Conservation (phyloP, 164 flowering plant genomes). For the Aristolochia contorta region DNA sequence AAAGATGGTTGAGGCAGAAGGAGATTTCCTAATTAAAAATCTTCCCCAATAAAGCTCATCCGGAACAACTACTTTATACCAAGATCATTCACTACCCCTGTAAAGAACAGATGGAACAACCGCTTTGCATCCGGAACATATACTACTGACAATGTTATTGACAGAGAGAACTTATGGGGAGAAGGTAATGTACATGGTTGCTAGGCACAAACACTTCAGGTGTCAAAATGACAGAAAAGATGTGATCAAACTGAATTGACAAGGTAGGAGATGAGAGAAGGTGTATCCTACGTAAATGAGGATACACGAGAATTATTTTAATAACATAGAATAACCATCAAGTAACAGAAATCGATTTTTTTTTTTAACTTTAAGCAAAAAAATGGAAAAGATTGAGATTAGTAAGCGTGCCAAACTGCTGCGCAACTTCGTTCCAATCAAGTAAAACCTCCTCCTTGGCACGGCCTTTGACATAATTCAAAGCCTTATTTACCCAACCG, state of each 20-base stretch:
- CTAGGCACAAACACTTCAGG: no score
- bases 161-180: no score
- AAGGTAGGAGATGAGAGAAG: neutral
- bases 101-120: no score
- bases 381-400: neutral
- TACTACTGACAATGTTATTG: no score
- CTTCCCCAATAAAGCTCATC: no score
- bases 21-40: no score
- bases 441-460: slow-evolving; percentile 51
- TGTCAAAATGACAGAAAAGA: neutral
- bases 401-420: slow-evolving; percentile 48
- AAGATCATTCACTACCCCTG: no score
- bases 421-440: slow-evolving; percentile 85
- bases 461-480: slow-evolving; percentile 19
- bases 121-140: no score
- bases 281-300: neutral
- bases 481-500: slow-evolving; percentile 32
- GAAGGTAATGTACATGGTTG: no score
- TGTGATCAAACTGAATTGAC: neutral
- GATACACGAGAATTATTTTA: neutral
- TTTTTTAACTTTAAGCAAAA: neutral
- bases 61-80: no score
- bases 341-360: neutral
- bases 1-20: no score
- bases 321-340: neutral